Percentiles rank a stretch among this genome's conserved stretches.
These are phyloP conservation scores for Calonectria hawksworthii DNA, from an alignment of 2,329 filamentous ascomycete species.

Conservation along the genomic window DNA sequence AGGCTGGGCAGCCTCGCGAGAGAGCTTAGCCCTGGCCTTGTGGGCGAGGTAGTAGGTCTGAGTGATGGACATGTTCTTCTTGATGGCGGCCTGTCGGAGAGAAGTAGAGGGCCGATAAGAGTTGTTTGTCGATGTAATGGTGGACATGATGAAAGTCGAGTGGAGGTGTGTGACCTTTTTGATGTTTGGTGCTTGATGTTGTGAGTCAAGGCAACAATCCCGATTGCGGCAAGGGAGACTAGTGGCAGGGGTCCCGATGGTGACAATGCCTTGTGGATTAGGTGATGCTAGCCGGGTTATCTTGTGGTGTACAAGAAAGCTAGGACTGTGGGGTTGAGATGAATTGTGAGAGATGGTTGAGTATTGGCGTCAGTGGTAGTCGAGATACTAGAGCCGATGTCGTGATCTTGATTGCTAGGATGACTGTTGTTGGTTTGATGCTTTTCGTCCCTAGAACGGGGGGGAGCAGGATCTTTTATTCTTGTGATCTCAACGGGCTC, in stretches of 20 bases:
- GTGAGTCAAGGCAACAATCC: constrained; percentile 48
- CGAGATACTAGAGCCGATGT: constrained; percentile 22
- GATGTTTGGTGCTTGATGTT: constrained; percentile 42
- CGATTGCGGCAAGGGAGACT: constrained; percentile 47
- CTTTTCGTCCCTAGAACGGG: constrained; percentile 30
- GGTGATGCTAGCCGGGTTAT: constrained; percentile 45
- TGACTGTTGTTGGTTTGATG: constrained; percentile 27
- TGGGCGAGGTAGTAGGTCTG: constrained; percentile 99
- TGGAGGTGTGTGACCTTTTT: constrained; percentile 40
- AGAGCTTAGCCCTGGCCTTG: constrained; percentile 96
- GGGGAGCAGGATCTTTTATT: constrained; percentile 47
- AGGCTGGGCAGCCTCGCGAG: constrained; percentile 86
- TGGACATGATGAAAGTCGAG: constrained; percentile 48
- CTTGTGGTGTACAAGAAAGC: constrained; percentile 25
- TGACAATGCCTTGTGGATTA: constrained; percentile 48
- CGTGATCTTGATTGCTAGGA: constrained; percentile 22
- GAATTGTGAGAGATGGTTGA: constrained; percentile 24
- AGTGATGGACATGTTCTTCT: constrained; percentile 96
- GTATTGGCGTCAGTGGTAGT: constrained; percentile 25
- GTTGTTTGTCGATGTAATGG: constrained; percentile 41
- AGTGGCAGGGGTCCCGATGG: constrained; percentile 49
- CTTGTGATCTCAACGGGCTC: constrained; percentile 39
- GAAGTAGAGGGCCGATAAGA: constrained; percentile 44
- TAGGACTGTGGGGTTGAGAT: constrained; percentile 32
- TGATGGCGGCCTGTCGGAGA: constrained; percentile 55